A percentile compares a stretch with the other conserved stretches of the same genome.
These are phyloP conservation scores for Trametes hirsuta DNA, from an alignment of 1,284 basidiomycete genomes.

Conservation along the genomic window DNA sequence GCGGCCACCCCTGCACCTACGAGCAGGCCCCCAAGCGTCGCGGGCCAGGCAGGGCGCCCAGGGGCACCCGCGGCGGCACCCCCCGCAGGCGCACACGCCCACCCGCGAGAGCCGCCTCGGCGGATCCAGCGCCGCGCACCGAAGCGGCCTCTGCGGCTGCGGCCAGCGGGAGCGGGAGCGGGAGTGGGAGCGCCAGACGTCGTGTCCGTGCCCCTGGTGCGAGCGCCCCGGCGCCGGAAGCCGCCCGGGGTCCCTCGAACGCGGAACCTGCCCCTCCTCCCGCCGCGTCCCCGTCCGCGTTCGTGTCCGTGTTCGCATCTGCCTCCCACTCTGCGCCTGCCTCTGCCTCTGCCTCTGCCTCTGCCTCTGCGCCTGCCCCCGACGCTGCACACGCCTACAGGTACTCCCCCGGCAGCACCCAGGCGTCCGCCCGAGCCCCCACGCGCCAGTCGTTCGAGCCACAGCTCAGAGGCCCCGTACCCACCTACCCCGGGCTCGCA, in stretches of 20 bases:
- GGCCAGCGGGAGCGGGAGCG: constrained; percentile 14
- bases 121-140: constrained; percentile 4
- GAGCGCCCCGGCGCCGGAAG: constrained; percentile 13
- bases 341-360: not conserved
- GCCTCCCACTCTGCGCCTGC: not conserved
- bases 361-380: no score
- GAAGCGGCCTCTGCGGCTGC: not conserved
- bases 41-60: constrained; percentile 71
- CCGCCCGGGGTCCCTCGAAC: constrained; percentile 15
- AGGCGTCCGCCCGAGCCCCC: constrained; percentile 9
- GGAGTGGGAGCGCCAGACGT: not conserved
- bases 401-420: not conserved
- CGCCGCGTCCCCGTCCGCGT: not conserved
- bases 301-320: not conserved
- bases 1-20: constrained; percentile 56
- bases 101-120: not conserved
- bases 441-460: constrained; percentile 21
- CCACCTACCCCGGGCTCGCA: constrained; percentile 21
- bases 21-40: constrained; percentile 56
- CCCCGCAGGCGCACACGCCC: not conserved
- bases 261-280: constrained; percentile 1
- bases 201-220: not conserved
- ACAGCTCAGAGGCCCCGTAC: constrained; percentile 19
- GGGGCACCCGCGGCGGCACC: constrained; percentile 35
- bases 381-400: not conserved